Percentiles rank a stretch among this genome's conserved stretches.
phyloP scores from a whole-genome alignment of 2,329 filamentous ascomycete genomes.

The Fusarium sp. region DNA sequence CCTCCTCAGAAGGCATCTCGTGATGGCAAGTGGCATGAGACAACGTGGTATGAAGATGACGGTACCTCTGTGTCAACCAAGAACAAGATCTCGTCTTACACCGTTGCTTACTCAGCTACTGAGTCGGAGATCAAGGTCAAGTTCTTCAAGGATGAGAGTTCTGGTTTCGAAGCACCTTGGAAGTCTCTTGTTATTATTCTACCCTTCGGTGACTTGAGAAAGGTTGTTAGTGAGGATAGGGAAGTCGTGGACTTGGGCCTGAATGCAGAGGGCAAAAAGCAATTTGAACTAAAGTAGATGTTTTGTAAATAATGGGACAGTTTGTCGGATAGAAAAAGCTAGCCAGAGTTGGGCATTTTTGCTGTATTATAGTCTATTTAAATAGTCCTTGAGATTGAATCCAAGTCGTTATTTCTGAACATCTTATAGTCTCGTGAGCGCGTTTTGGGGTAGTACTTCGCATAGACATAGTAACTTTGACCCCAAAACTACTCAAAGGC shows the following conservation, averaged over 20 bases:
- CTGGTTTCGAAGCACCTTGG: constrained; percentile 49
- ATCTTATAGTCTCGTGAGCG: background rate
- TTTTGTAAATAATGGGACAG: background rate
- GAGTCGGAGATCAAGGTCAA: constrained; percentile 38
- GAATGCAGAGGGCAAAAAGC: background rate
- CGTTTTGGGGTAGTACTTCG: background rate
- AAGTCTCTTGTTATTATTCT: constrained; percentile 45
- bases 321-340: fast-evolving
- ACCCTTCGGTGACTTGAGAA: constrained; percentile 43
- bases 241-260: background rate
- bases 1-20: constrained; percentile 42
- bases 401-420: fast-evolving
- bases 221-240: background rate
- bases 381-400: too few relatives aligned
- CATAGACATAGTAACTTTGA: background rate
- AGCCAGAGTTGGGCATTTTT: too few relatives aligned
- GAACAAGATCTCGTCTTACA: constrained; percentile 48
- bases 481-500: too few relatives aligned
- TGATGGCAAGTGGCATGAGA: constrained; percentile 41
- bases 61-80: constrained; percentile 46
- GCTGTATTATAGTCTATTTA: background rate
- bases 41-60: constrained; percentile 52
- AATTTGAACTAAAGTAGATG: background rate
- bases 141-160: constrained; percentile 44
- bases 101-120: constrained; percentile 38